A percentile compares a stretch with the other conserved stretches of the same genome.
Conservation (phyloP, 2,329 filamentous ascomycete genomes). For the Fusarium udum region DNA sequence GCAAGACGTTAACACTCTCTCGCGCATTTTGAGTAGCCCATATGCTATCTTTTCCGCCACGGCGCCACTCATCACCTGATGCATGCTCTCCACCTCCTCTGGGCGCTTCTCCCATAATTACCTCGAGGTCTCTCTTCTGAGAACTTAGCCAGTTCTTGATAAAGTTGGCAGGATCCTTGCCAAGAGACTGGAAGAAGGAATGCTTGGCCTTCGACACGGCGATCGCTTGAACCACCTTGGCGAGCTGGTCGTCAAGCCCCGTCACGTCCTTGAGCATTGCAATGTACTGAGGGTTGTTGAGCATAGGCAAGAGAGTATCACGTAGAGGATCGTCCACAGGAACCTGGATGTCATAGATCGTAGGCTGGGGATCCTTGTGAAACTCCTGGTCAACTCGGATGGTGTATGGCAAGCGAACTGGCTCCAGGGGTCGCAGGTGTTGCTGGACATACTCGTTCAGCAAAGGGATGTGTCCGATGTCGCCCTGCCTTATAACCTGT, state of each 20-base stretch:
- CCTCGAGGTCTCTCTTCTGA: conserved; percentile 89
- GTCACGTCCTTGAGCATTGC: conserved; percentile 79
- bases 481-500: conserved; percentile 77
- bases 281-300: conserved; percentile 75
- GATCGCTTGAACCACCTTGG: conserved; percentile 83
- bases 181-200: conserved; percentile 82
- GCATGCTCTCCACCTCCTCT: conserved; percentile 67
- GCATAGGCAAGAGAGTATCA: conserved; percentile 69
- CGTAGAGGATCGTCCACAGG: conserved; percentile 84
- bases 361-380: conserved; percentile 77
- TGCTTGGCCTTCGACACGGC: conserved; percentile 89
- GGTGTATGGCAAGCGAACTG: conserved; percentile 87
- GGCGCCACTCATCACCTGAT: conserved; percentile 74
- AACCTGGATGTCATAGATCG: conserved; percentile 90
- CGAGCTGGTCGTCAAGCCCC: conserved; percentile 84
- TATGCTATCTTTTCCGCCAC: conserved; percentile 63
- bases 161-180: conserved; percentile 84
- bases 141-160: conserved; percentile 88
- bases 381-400: conserved; percentile 91
- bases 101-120: conserved; percentile 83
- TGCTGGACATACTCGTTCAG: conserved; percentile 81
- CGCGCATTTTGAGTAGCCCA: conserved; percentile 67
- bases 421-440: conserved; percentile 82
- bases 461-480: conserved; percentile 85
- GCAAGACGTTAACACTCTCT: conserved; percentile 70